Base-by-base conservation (phyloP, 345 rosid species). In the Sisymbrium irio region DNA sequence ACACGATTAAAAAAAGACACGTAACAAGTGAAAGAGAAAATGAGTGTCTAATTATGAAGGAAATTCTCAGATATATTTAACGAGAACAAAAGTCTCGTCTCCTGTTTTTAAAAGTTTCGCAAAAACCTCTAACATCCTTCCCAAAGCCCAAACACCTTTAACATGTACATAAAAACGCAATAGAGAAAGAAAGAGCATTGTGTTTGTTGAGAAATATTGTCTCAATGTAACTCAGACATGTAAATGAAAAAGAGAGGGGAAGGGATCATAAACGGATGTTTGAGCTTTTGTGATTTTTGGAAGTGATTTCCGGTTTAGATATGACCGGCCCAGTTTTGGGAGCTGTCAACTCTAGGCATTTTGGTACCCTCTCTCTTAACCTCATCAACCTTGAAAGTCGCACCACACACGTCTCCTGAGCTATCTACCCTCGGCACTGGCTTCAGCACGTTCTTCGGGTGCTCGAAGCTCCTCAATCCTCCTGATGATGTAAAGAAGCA, bases 271-370 rank as follows among this genome's bases (percentile, higher is more conserved):
- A 9, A 5, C 18, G 9, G 73, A 32, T 55, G 18, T n/a, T n/a
- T n/a, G n/a, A n/a, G 0, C 46, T 46, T 30, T 49, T 30, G 42
- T 32, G 65, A 44, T 35, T 18, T 17, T 44, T 8, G 32, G 59
- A 36, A 54, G 36, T 62, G 13, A 32, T 19, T 76, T 25, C 62
- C 54, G 39, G 51, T 66, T 72, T 72, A 77, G 64, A 77, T 77
- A 72, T 77, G 57, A 65, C 80, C 35, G 46, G 97, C 93, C 98
- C 98, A 91, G 79, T 94, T 87, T 46, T 85, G 93, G 41, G 95
- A 87, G 76, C 98, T 94, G 33, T 88, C 97, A 62, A 87, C 95
- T 81, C 97, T 88, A 4, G 97, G 96, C 92, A 94, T 91, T 78
- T 78, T 82, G 42, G 92, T 83, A 35, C 72, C 13, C 18, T 78